phyloP scores from a whole-genome alignment of 805 yeast genomes.

The Wickerhamomyces chambardii region DNA sequence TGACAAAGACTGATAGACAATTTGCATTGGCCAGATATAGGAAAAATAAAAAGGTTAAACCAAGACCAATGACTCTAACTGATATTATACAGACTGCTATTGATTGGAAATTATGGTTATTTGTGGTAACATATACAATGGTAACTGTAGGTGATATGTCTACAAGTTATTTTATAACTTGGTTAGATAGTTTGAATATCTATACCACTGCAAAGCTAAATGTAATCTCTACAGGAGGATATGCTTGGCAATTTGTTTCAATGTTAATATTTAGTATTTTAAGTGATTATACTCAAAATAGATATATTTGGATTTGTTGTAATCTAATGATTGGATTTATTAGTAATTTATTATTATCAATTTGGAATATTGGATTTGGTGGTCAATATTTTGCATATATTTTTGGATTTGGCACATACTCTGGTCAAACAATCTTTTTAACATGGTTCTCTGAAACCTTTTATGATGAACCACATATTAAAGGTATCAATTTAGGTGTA shows the following conservation, averaged over 20 bases:
- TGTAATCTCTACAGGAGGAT: conserved; percentile 1
- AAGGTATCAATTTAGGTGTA: neutral
- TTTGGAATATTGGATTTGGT: conserved; percentile 1
- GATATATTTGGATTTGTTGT: neutral
- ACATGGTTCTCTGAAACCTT: conserved; percentile 2
- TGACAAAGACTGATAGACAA: conserved; percentile 4
- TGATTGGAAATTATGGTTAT: conserved; percentile 39
- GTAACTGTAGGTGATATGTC: neutral
- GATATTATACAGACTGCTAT: conserved; percentile 51
- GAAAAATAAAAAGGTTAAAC: conserved; percentile 33
- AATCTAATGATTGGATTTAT: neutral
- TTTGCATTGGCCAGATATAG: conserved; percentile 23
- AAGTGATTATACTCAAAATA: neutral
- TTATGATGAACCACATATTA: conserved; percentile 1
- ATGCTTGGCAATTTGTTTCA: conserved; percentile 1
- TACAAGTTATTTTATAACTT: conserved; percentile 1
- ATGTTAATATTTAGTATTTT: neutral
- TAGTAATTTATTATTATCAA: neutral
- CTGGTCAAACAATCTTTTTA: neutral
- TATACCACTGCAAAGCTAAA: conserved; percentile 1
- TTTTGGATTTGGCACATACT: neutral
- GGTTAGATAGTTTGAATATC: neutral
- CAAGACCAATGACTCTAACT: conserved; percentile 45
- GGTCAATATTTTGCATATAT: neutral
- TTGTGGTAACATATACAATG: conserved; percentile 1